Evolutionary conservation across 768 basidiomycete species (phyloP).

Genomic region (Tylopilus sp.): DNA sequence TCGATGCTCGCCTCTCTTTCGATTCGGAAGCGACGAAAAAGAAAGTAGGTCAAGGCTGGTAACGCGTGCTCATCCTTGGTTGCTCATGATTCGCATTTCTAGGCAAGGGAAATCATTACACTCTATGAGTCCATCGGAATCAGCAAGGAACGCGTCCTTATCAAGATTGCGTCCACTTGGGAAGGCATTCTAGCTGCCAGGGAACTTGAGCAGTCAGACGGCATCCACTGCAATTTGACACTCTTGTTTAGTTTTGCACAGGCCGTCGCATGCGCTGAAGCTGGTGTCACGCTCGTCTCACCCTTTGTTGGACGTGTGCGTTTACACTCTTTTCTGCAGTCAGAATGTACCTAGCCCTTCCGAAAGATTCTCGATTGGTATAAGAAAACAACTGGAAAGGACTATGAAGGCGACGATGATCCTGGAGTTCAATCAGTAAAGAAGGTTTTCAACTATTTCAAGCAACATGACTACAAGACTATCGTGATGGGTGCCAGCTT

Average conservation of each 20-base stretch:
- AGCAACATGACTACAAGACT: slow-evolving; percentile 94
- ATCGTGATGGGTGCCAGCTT: slow-evolving; percentile 99
- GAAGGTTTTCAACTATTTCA: slow-evolving; percentile 98
- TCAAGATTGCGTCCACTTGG: not conserved
- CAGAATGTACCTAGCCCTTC: not conserved
- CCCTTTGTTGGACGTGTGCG: not conserved
- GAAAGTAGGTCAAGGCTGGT: slow-evolving; percentile 45
- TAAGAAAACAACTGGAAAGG: slow-evolving; percentile 83
- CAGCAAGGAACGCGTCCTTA: not conserved
- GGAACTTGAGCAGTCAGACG: not conserved
- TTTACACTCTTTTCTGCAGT: not conserved
- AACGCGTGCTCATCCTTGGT: not conserved
- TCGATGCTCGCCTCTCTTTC: slow-evolving; percentile 94
- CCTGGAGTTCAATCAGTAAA: slow-evolving; percentile 94
- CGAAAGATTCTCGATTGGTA: slow-evolving; percentile 94
- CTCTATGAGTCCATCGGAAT: not conserved
- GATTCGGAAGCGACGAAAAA: slow-evolving; percentile 84
- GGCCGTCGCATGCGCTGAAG: not conserved
- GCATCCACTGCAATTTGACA: not conserved
- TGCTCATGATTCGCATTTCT: not conserved
- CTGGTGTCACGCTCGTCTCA: not conserved
- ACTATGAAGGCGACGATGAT: slow-evolving; percentile 85
- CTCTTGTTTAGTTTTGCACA: not conserved
- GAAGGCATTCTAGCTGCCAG: not conserved
- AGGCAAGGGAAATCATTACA: not conserved